Evolutionary conservation across 192 early-diverging fungal species (phyloP), one percentile per base, ranked within the genome.

Genomic region (Irineochytrium annulatum): DNA sequence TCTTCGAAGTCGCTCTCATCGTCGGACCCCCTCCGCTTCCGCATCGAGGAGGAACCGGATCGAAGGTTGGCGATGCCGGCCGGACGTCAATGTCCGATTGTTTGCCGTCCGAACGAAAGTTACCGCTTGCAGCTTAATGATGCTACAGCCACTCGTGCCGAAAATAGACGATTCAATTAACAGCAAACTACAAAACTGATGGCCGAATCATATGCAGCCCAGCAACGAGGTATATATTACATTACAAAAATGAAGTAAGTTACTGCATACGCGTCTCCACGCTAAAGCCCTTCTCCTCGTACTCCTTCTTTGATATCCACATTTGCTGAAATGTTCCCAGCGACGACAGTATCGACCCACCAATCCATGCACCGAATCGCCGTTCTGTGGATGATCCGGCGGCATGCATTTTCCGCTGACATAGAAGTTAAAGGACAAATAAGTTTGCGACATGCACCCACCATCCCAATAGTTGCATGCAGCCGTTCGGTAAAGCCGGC

Each of bases 291-390:
- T 80, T 77, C 67, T 99, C 97, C 31, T 91, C 87, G 65, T 96
- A 99, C 72, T 99, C 94, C 22, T 91, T 79, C 61, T 88, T 89
- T 27, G 94, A 96, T 8, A 99, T 89, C 97, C 97, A 99, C 52
- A 99, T 79, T 76, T 97, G 97, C 65, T 97, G 94, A 82, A 99
- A 99, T 0, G 93, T 94, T 57, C 93, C 93, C 57, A 99, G 65
- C 1, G 92, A 95, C 1, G 91, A 87, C 49, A 99, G 74, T 37
- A 99, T 92, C 0, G 95, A 97, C 3, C 95, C 95, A 43, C 97
- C 97, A 31, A 97, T 83, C 97, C 97, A 99, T 28, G 91, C 79
- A n/a, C 91, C 87, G 60, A 91, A 94, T 62, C 89, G 88, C 55
- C 94, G 86, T 72, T 98, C 96, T 19, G 82, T 79, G 29, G 81